phyloP scores from a whole-genome alignment of 2,329 filamentous ascomycete species.

The Colletotrichum sp. region DNA sequence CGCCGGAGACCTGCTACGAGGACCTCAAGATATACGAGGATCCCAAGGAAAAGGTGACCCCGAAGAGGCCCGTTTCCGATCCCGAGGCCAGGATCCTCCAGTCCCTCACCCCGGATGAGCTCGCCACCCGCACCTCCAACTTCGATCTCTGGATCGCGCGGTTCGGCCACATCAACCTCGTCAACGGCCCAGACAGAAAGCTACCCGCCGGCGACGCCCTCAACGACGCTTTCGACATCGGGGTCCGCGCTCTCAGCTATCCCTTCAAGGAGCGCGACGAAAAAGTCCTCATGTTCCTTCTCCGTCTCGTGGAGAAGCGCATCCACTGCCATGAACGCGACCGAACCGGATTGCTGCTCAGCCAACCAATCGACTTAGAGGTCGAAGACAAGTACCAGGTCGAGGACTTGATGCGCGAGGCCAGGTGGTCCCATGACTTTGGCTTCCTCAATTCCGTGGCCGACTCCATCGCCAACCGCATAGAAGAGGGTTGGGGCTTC shows the following conservation, averaged over 20 bases:
- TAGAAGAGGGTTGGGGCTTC: background rate
- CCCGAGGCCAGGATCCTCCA: background rate
- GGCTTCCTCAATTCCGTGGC: background rate
- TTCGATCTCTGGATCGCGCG: background rate
- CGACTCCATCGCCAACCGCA: background rate
- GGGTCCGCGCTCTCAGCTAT: background rate
- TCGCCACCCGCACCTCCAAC: background rate
- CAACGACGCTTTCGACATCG: background rate
- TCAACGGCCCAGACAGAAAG: background rate
- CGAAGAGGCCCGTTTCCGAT: background rate
- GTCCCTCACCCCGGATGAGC: background rate
- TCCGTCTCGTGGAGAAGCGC: background rate
- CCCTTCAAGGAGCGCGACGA: background rate
- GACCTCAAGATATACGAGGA: background rate
- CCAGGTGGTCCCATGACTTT: background rate
- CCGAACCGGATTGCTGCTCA: background rate
- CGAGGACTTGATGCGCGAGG: background rate
- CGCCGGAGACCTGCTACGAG: background rate
- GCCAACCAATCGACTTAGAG: background rate
- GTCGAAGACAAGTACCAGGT: background rate
- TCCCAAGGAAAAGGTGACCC: background rate
- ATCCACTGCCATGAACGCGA: background rate
- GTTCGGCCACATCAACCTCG: background rate
- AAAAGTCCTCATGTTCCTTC: background rate
- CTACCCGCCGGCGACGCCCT: background rate